Conservation (phyloP, 805 yeast genomes). For the Nakazawaea anatomiae region DNA sequence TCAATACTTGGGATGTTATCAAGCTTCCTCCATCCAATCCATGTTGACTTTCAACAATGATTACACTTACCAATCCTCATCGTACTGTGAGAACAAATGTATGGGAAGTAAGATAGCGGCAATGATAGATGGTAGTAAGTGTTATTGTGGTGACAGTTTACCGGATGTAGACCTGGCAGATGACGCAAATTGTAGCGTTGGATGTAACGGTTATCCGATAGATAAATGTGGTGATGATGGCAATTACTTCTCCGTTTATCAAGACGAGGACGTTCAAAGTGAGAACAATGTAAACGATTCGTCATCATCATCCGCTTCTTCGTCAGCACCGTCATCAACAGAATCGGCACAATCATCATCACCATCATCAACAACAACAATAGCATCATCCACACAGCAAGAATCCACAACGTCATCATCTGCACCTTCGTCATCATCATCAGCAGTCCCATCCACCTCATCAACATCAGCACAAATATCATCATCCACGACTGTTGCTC, state of each 20-base stretch:
- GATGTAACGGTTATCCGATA: slow-evolving; percentile 57
- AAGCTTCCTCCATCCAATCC: slow-evolving; percentile 23
- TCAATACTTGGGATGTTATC: slow-evolving; percentile 31
- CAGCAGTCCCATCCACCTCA: slow-evolving; percentile 12
- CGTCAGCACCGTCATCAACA: slow-evolving; percentile 16
- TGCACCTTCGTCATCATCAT: slow-evolving; percentile 10
- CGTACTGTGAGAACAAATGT: slow-evolving; percentile 52
- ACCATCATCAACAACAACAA: slow-evolving; percentile 13
- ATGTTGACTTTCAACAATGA: slow-evolving; percentile 37
- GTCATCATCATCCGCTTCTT: slow-evolving; percentile 19
- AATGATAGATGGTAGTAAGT: slow-evolving; percentile 43
- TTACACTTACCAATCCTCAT: slow-evolving; percentile 53
- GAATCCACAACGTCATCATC: slow-evolving; percentile 10
- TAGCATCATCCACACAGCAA: slow-evolving; percentile 13
- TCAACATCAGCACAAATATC: slow-evolving; percentile 11
- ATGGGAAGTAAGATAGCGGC: slow-evolving; percentile 41
- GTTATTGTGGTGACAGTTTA: slow-evolving; percentile 59
- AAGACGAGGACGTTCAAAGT: slow-evolving; percentile 23
- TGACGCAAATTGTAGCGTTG: slow-evolving; percentile 31
- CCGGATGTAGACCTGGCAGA: slow-evolving; percentile 24
- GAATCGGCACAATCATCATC: slow-evolving; percentile 15
- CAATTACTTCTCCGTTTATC: slow-evolving; percentile 40
- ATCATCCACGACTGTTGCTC: slow-evolving; percentile 8
- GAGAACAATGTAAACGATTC: slow-evolving; percentile 5
- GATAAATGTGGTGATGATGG: slow-evolving; percentile 61